A percentile compares a stretch with the other conserved stretches of the same genome.
Evolutionary conservation across 148 eudicot genomes (phyloP).

Genomic region (Dianthus caryophyllus): DNA sequence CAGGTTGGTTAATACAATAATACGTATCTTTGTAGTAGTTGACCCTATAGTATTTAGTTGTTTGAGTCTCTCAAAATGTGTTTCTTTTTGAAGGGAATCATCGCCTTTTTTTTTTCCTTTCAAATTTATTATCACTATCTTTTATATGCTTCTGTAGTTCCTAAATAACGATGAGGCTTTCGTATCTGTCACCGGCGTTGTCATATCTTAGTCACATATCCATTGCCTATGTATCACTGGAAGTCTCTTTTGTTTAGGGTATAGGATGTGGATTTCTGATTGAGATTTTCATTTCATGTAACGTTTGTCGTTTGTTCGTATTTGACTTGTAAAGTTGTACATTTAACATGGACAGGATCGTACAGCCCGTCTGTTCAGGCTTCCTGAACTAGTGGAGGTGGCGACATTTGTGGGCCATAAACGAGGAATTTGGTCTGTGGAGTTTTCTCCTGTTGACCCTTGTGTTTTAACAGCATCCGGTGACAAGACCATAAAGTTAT

Average conservation of each 20-base stretch:
- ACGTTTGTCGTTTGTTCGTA: neutral
- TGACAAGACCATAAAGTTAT: slow-evolving; percentile 89
- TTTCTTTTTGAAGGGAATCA: slow-evolving; percentile 1
- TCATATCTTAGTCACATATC: too few species aligned
- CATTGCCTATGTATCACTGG: too few species aligned
- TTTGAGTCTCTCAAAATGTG: neutral
- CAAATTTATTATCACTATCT: neutral
- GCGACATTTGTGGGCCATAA: slow-evolving; percentile 83
- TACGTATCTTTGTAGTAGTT: too few species aligned
- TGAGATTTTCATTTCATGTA: neutral
- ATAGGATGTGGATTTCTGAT: neutral
- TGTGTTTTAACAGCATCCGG: slow-evolving; percentile 94
- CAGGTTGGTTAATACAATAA: slow-evolving; percentile 51
- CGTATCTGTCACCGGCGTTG: neutral
- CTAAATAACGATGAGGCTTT: slow-evolving; percentile 2
- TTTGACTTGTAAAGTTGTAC: slow-evolving; percentile 10
- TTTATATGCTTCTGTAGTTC: neutral
- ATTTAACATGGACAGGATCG: slow-evolving; percentile 58
- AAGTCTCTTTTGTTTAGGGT: too few species aligned
- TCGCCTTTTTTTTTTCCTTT: too few species aligned
- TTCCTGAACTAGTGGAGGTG: slow-evolving; percentile 74
- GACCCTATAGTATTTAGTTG: neutral
- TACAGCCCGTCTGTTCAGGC: slow-evolving; percentile 85
- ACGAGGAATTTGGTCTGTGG: slow-evolving; percentile 92
- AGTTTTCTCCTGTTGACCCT: slow-evolving; percentile 91